These are phyloP conservation scores for Coemansia sp. DNA, from an alignment of 192 early-diverging fungal species.

Conservation along the genomic window DNA sequence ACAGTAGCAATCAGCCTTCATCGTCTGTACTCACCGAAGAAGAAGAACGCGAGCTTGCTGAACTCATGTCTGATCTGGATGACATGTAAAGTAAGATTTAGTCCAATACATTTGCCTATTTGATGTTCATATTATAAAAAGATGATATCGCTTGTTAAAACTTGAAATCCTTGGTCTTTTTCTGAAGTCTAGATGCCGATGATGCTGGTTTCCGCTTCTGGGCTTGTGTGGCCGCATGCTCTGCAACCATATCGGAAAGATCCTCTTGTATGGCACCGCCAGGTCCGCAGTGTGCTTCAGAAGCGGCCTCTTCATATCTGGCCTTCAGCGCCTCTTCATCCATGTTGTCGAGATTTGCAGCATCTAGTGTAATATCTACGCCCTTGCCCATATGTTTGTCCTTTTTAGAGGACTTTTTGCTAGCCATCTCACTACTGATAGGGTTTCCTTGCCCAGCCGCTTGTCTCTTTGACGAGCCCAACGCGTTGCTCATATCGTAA, in stretches of 20 bases:
- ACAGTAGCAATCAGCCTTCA: constrained; percentile 8
- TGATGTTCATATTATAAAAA: not conserved
- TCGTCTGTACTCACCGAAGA: constrained; percentile 75
- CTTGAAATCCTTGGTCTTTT: constrained; percentile 51
- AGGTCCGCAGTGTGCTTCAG: constrained; percentile 31
- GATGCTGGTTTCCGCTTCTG: constrained; percentile 70
- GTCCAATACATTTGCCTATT: not conserved
- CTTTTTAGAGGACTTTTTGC: constrained; percentile 29
- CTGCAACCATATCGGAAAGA: constrained; percentile 85
- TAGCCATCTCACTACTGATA: not conserved
- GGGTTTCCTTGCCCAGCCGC: not conserved
- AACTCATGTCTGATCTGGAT: constrained; percentile 75
- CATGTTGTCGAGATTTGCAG: constrained; percentile 81
- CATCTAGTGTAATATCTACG: constrained; percentile 86
- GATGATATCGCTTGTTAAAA: constrained; percentile 16
- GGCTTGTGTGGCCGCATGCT: constrained; percentile 70
- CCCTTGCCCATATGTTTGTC: constrained; percentile 61
- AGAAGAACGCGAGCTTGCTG: constrained; percentile 85
- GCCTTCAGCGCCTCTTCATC: constrained; percentile 74
- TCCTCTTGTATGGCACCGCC: constrained; percentile 62
- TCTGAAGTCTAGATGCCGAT: constrained; percentile 45
- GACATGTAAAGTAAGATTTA: constrained; percentile 26
- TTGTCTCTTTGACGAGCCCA: constrained; percentile 55
- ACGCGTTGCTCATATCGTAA: constrained; percentile 70
- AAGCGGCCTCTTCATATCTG: constrained; percentile 74